Conservation (phyloP, 495 filamentous ascomycete species). For the Amphirosellinia nigrospora region DNA sequence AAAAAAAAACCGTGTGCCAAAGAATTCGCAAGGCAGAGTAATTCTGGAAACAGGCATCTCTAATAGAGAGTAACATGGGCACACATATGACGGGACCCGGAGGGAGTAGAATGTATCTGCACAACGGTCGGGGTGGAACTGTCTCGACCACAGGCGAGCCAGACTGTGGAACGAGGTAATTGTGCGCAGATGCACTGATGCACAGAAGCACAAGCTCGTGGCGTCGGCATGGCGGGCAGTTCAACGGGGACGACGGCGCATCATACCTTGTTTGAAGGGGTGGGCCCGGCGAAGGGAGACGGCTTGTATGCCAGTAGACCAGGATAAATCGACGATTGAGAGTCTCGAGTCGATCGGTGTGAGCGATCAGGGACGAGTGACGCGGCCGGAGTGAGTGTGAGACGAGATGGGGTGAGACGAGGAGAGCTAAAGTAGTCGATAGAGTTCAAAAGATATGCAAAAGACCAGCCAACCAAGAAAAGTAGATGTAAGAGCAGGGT, state of each 20-base stretch:
- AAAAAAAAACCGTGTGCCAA: background rate
- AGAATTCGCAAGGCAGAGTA: background rate
- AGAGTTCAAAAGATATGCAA: background rate
- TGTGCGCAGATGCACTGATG: conserved; percentile 9
- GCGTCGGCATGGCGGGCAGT: conserved; percentile 7
- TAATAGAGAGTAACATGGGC: background rate
- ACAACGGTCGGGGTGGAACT: background rate
- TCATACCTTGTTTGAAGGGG: conserved; percentile 26
- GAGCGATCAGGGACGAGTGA: conserved; percentile 9
- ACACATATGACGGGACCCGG: background rate
- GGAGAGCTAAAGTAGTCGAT: background rate
- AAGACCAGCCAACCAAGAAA: conserved; percentile 2
- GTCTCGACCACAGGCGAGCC: conserved; percentile 4
- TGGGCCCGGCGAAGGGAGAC: conserved; percentile 2
- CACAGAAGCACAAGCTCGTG: background rate
- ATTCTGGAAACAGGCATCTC: background rate
- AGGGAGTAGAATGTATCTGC: conserved; percentile 1
- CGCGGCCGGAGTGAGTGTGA: background rate
- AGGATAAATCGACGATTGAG: conserved; percentile 6
- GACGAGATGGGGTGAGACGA: conserved; percentile 3
- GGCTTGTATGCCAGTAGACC: conserved; percentile 15
- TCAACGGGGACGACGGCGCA: background rate
- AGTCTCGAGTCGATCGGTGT: conserved; percentile 1
- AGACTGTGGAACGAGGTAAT: conserved; percentile 3
- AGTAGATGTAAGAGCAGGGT: background rate